phyloP scores from a whole-genome alignment of 2,329 filamentous ascomycete genomes.

The Colletotrichum ledebouriae region DNA sequence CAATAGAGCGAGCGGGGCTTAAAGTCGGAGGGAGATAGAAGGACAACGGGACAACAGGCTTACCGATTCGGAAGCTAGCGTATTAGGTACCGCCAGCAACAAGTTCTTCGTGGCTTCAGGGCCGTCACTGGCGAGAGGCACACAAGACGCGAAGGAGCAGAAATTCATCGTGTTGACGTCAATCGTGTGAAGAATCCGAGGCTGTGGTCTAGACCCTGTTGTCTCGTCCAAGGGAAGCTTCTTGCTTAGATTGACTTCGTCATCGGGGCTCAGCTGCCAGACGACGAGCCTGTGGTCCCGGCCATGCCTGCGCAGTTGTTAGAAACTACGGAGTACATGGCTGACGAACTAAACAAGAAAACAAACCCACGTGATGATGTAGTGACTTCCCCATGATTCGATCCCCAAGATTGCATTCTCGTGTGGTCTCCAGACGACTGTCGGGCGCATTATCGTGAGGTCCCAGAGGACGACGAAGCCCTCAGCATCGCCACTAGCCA shows the following conservation, averaged over 20 bases:
- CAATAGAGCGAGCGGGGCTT: constrained; percentile 19
- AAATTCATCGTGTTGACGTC: constrained; percentile 96
- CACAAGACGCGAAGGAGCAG: constrained; percentile 81
- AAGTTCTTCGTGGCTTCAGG: constrained; percentile 49
- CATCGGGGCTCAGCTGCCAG: constrained; percentile 77
- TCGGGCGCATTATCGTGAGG: constrained; percentile 82
- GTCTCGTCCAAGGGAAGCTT: constrained; percentile 77
- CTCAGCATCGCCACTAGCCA: constrained; percentile 89
- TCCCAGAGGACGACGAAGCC: constrained; percentile 92
- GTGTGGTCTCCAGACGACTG: constrained; percentile 90
- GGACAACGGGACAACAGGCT: constrained; percentile 45
- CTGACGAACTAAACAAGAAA: not conserved
- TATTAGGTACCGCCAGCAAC: constrained; percentile 85
- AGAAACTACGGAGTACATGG: not conserved
- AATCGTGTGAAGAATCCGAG: constrained; percentile 88
- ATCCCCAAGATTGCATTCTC: constrained; percentile 81
- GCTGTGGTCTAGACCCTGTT: constrained; percentile 67
- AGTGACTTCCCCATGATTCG: constrained; percentile 77
- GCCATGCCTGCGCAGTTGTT: constrained; percentile 75
- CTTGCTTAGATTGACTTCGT: constrained; percentile 76
- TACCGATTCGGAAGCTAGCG: constrained; percentile 78
- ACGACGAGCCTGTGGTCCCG: constrained; percentile 88
- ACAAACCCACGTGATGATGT: constrained; percentile 82
- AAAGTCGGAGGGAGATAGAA: constrained; percentile 26
- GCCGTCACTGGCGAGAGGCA: constrained; percentile 7